Conservation (phyloP, 768 basidiomycete genomes). For the Leccinellum albellum region DNA sequence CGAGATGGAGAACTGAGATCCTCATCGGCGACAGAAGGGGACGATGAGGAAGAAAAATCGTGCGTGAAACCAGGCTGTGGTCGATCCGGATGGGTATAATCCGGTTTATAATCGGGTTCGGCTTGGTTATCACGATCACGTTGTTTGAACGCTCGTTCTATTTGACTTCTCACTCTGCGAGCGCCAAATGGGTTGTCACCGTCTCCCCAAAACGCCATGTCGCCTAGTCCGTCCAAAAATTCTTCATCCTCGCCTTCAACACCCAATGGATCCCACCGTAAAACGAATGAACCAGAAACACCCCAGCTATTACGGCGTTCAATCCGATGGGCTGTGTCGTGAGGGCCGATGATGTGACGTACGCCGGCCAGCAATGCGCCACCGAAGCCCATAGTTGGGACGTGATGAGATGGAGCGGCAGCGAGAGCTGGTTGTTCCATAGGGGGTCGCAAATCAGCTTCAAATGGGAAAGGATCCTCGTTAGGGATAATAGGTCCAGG, state of each 20-base stretch:
- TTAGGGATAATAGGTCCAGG: slow-evolving; percentile 49
- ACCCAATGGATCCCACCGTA: slow-evolving; percentile 31
- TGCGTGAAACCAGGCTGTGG: slow-evolving; percentile 63
- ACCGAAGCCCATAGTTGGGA: slow-evolving; percentile 61
- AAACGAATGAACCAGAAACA: slow-evolving; percentile 24
- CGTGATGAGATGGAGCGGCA: slow-evolving; percentile 50
- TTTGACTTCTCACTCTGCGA: slow-evolving; percentile 16
- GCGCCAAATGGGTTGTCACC: slow-evolving; percentile 3
- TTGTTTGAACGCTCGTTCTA: slow-evolving; percentile 25
- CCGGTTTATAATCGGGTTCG: slow-evolving; percentile 46
- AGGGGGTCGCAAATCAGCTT: slow-evolving; percentile 30
- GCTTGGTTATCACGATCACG: slow-evolving; percentile 9
- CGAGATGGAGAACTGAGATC: slow-evolving; percentile 35
- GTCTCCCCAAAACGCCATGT: slow-evolving; percentile 16
- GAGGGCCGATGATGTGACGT: slow-evolving; percentile 25
- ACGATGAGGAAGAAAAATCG: slow-evolving; percentile 50
- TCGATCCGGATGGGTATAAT: slow-evolving; percentile 62
- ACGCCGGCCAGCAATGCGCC: slow-evolving; percentile 54
- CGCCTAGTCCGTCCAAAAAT: slow-evolving; percentile 16
- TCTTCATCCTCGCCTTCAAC: slow-evolving; percentile 12
- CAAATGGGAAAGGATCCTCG: slow-evolving; percentile 50
- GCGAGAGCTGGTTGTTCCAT: slow-evolving; percentile 31
- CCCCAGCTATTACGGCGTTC: slow-evolving; percentile 21
- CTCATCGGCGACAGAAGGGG: slow-evolving; percentile 38
- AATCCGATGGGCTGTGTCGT: slow-evolving; percentile 5